Percentiles rank a stretch among this genome's conserved stretches.
These are phyloP conservation scores for Cystofilobasidium bisporidii DNA, from an alignment of 768 basidiomycete genomes.

Conservation along the genomic window DNA sequence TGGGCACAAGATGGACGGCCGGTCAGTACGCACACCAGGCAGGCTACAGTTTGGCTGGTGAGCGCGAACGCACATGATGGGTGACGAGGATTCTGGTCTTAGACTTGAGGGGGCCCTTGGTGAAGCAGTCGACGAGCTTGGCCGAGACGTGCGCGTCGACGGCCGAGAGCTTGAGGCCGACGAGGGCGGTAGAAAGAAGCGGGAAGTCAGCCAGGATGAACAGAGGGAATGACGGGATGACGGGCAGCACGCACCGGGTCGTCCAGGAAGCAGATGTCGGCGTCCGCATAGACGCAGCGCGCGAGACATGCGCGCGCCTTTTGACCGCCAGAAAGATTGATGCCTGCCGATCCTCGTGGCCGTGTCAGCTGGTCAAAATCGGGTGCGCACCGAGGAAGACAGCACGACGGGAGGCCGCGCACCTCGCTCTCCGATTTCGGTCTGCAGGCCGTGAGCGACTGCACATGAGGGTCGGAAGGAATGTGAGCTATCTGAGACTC, in stretches of 20 bases:
- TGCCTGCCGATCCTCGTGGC: slow-evolving; percentile 44
- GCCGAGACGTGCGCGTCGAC: slow-evolving; percentile 69
- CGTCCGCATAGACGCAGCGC: slow-evolving; percentile 32
- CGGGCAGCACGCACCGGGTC: slow-evolving; percentile 30
- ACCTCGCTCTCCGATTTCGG: slow-evolving; percentile 27
- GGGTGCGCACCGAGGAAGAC: not conserved
- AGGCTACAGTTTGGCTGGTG: no score
- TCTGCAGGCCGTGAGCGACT: slow-evolving; percentile 25
- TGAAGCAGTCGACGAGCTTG: slow-evolving; percentile 55
- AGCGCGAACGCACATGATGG: slow-evolving; percentile 31
- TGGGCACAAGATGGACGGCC: not conserved
- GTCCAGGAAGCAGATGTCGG: slow-evolving; percentile 36
- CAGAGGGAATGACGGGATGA: slow-evolving; percentile 7
- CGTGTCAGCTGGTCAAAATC: no score
- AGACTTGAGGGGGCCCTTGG: slow-evolving; percentile 46
- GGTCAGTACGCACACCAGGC: no score
- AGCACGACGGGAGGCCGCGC: slow-evolving; percentile 26
- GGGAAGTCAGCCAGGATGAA: not conserved
- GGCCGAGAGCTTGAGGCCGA: slow-evolving; percentile 44
- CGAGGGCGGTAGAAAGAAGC: not conserved
- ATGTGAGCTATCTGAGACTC: not conserved
- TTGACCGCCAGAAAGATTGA: slow-evolving; percentile 38
- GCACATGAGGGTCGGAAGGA: not conserved
- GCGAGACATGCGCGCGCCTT: slow-evolving; percentile 35
- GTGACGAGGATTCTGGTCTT: slow-evolving; percentile 54